Evolutionary conservation across 495 filamentous ascomycete genomes (phyloP), one percentile per base, ranked within the genome.

Genomic region (Cairneyella variabilis): DNA sequence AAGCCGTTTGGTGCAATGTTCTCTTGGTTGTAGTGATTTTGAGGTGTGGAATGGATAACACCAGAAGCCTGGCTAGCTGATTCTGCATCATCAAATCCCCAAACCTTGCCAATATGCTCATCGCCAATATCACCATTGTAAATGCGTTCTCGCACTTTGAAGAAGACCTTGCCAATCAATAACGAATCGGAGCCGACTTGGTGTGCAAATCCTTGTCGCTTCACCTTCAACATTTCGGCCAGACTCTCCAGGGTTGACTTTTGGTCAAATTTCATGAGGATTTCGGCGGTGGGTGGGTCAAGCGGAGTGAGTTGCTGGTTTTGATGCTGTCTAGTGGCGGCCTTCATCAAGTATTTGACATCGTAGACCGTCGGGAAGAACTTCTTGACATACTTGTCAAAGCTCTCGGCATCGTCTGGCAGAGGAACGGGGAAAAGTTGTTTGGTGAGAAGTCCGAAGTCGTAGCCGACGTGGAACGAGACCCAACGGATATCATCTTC

Each of bases 391-490:
- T 89, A 74, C 51, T 82, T 79, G 64, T 91, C 86, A 67, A 96
- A 98, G 45, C 91, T 84, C 37, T 80, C 78, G 65, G 97, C 93
- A 58, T 91, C 88, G 50, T 89, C 84, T 2, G 93, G 93, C 10
- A 98, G 75, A 40, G 83, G 80, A 20, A 83, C 76, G 70, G 84
- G 85, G 27, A 83, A 78, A 69, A 98, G 84, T 28, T 97, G 83
- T 71, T 98, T 97, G 64, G 95, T 89, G 43, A 97, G 72, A 64
- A 97, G 97, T 32, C 90, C 93, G 71, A 98, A 96, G 71, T 98
- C 93, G 72, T 98, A 98, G 42, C 93, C 93, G n/a, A 89, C 91
- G 68, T 98, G 93, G 71, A 97, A 97, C 17, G 90, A 95, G 27
- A 98, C 86, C 93, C 93, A 98, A 63, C 86, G 82, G 14, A 97